These are phyloP conservation scores for Suillus subluteus DNA, from an alignment of 768 basidiomycete genomes.

Conservation along the genomic window DNA sequence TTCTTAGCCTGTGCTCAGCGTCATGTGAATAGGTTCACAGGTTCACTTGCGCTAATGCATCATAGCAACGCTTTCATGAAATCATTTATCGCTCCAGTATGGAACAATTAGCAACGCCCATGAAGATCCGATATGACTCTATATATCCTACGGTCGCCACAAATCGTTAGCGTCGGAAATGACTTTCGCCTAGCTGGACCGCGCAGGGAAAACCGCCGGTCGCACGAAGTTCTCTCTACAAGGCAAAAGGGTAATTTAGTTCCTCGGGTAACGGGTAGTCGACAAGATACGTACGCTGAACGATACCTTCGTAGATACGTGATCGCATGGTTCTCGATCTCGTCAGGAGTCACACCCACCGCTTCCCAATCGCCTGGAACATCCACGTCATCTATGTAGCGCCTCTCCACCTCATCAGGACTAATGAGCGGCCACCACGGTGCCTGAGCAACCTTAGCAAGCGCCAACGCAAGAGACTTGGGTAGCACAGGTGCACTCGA, in stretches of 20 bases:
- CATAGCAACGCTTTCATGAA: constrained; percentile 37
- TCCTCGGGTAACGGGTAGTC: constrained; percentile 7
- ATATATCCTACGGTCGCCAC: constrained; percentile 19
- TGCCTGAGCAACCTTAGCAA: constrained; percentile 64
- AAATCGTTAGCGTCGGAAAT: constrained; percentile 33
- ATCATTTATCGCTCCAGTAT: constrained; percentile 25
- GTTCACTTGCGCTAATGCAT: constrained; percentile 18
- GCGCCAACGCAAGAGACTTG: constrained; percentile 63
- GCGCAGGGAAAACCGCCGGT: constrained; percentile 65
- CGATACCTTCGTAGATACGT: constrained; percentile 89
- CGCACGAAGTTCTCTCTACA: constrained; percentile 68
- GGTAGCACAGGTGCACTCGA: constrained; percentile 78
- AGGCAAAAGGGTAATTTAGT: constrained; percentile 16
- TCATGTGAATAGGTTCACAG: constrained; percentile 23
- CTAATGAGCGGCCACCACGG: constrained; percentile 92
- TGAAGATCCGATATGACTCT: constrained; percentile 17
- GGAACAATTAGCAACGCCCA: constrained; percentile 23
- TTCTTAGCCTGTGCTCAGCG: constrained; percentile 17
- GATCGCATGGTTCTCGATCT: constrained; percentile 88
- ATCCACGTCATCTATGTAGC: constrained; percentile 82
- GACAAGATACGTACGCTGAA: constrained; percentile 67
- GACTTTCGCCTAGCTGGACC: constrained; percentile 38
- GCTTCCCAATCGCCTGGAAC: constrained; percentile 81
- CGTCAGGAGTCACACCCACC: constrained; percentile 79
- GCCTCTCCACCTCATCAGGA: constrained; percentile 89